Conservation (phyloP, 192 early-diverging fungal genomes). For the Geosiphon pyriformis region DNA sequence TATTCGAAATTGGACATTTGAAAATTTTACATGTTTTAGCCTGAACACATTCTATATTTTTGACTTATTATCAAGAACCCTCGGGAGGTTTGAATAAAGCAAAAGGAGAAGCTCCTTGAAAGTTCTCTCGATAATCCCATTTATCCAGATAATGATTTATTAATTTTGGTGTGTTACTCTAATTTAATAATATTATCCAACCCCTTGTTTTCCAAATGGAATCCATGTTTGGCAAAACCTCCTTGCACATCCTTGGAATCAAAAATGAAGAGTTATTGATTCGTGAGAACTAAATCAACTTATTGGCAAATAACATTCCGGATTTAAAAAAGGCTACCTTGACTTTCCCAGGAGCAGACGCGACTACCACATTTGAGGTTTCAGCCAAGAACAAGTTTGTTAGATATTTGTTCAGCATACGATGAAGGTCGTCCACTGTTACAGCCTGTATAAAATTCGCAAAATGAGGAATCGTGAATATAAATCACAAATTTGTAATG, state of each 20-base stretch:
- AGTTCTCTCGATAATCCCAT: no score
- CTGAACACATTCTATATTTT: no score
- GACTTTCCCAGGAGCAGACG: conserved; percentile 45
- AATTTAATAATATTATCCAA: conserved; percentile 44
- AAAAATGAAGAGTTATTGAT: not conserved
- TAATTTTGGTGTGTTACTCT: no score
- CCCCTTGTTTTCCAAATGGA: conserved; percentile 39
- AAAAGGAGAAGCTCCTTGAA: no score
- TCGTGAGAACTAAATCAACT: not conserved
- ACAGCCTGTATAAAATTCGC: conserved; percentile 26
- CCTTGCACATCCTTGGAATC: conserved; percentile 38
- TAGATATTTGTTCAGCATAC: conserved; percentile 47
- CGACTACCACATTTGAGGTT: conserved; percentile 45
- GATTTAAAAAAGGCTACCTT: conserved; percentile 8
- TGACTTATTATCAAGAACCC: no score
- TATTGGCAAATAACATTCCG: not conserved
- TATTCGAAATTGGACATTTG: no score
- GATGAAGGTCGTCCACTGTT: conserved; percentile 41
- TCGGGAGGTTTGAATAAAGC: no score
- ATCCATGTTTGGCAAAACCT: conserved; percentile 43
- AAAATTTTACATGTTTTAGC: no score
- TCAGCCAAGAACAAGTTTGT: conserved; percentile 43
- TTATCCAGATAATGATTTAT: not conserved
- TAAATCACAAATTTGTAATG: not conserved
- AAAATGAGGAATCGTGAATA: not conserved